Percentiles rank a stretch among this genome's conserved stretches.
Conservation (phyloP, 768 basidiomycete species). For the Boletus huronensis region DNA sequence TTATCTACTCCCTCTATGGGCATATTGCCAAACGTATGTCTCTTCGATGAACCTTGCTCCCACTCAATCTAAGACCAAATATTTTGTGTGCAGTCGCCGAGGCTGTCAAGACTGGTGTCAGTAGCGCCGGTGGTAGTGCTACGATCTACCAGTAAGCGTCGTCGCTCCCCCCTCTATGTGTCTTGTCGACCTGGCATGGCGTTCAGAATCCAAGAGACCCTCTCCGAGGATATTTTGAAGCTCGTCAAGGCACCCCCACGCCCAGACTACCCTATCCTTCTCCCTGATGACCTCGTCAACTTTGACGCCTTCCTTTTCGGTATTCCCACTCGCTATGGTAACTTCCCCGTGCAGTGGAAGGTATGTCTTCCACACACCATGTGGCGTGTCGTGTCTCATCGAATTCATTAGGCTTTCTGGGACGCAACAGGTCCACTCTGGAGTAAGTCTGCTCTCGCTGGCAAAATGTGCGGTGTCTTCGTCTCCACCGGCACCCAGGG, state of each 20-base stretch:
- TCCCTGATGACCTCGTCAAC: slow-evolving; percentile 32
- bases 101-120: slow-evolving; percentile 39
- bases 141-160: slow-evolving; percentile 45
- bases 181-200: background rate
- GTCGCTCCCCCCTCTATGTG: background rate
- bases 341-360: slow-evolving; percentile 57
- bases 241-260: slow-evolving; percentile 72
- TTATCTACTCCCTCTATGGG: slow-evolving; percentile 51
- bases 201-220: slow-evolving; percentile 75
- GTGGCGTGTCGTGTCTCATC: slow-evolving; percentile 20
- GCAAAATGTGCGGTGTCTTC: slow-evolving; percentile 47
- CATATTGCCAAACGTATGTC: slow-evolving; percentile 45
- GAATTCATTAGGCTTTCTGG: slow-evolving; percentile 39
- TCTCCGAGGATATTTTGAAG: slow-evolving; percentile 63
- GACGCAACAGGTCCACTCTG: slow-evolving; percentile 48
- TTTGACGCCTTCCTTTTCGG: slow-evolving; percentile 46
- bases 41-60: background rate
- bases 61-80: background rate
- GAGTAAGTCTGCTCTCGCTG: slow-evolving; percentile 39
- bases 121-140: slow-evolving; percentile 39
- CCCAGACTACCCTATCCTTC: slow-evolving; percentile 48
- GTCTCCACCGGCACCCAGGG: slow-evolving; percentile 46
- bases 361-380: slow-evolving; percentile 24
- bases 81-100: slow-evolving; percentile 26
- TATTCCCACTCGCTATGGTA: slow-evolving; percentile 46